Evolutionary conservation across 1,284 basidiomycete species (phyloP), one percentile per base, ranked within the genome.

Genomic region (Hemileia vastatrix): DNA sequence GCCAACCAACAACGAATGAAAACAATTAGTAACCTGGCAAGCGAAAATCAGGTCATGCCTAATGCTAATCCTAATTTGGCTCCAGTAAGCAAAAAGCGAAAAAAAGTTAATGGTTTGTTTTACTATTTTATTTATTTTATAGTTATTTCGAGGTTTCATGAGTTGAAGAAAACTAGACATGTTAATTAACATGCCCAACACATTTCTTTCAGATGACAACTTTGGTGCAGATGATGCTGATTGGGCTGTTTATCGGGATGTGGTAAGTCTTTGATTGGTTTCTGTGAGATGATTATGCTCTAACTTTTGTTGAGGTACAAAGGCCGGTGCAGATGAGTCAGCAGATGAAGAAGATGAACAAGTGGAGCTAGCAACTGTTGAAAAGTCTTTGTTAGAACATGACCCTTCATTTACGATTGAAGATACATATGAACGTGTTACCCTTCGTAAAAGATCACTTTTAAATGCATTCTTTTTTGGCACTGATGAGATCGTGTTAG

Each of bases 1-100:
- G 93, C 90, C 3, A 87, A 93, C 0, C 95, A 98, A 77, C 90
- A 89, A 53, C 80, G 94, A 66, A 98, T 98, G 94, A 96, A 97
- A 79, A 91, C 83, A 67, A 96, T 99, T 52, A 91, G 95, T 0
- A 87, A 84, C 44, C 79, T 99, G 19, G 95, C 94, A 0, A 86
- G 85, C 4, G 79, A 79, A 32, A 89, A n/a, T 57, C 59, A 61
- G 43, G 27, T 40, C 15, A 51, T 52, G 21, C 52, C 44, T 3
- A 61, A 61, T 44, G 36, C 92, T 64, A 87, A 88, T 57, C 81
- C 86, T 2, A 81, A 85, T 11, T 79, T 83, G 1, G 74, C 73
- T 48, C 73, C 87, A 88, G 78, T 88, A 89, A 78, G 84, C 87
- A 77, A 83, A 63, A 69, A 70, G 66, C 58, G 68, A 40, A 54